phyloP scores from a whole-genome alignment of 176 grass and related monocot genomes.

The Zea luxurians region DNA sequence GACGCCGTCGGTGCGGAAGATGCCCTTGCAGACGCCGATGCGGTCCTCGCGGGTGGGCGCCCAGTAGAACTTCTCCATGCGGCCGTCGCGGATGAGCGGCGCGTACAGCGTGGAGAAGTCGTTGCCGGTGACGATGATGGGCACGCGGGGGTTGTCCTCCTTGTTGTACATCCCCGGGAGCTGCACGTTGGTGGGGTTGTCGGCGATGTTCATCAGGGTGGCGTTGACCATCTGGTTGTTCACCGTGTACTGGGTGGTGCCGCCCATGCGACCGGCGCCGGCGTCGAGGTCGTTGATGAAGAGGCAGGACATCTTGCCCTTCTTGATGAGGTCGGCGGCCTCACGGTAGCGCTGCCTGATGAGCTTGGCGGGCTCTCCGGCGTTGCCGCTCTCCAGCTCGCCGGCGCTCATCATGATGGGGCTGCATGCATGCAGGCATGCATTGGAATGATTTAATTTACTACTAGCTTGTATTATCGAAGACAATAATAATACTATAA shows the following conservation, averaged over 20 bases:
- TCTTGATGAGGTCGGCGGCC: constrained; percentile 82
- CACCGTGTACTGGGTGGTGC: constrained; percentile 94
- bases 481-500: too few relatives aligned
- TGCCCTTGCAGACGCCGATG: constrained; percentile 67
- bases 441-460: too few relatives aligned
- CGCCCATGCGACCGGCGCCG: constrained; percentile 80
- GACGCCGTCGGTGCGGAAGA: constrained; percentile 61
- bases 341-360: constrained; percentile 92
- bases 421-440: constrained; percentile 29
- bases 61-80: constrained; percentile 99
- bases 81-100: constrained; percentile 86
- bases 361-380: constrained; percentile 90
- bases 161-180: constrained; percentile 90
- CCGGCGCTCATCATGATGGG: constrained; percentile 99
- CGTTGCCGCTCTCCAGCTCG: constrained; percentile 96
- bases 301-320: constrained; percentile 95
- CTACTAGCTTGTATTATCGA: too few relatives aligned
- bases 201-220: constrained; percentile 99
- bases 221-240: constrained; percentile 99
- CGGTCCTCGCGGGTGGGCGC: constrained; percentile 87
- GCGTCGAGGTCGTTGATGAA: constrained; percentile 99
- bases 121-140: constrained; percentile 91
- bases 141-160: constrained; percentile 69
- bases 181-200: constrained; percentile 97
- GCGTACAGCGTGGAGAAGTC: constrained; percentile 97